Conservation (phyloP, 2,329 filamentous ascomycete genomes). For the Fusarium neocosmosporiellum region DNA sequence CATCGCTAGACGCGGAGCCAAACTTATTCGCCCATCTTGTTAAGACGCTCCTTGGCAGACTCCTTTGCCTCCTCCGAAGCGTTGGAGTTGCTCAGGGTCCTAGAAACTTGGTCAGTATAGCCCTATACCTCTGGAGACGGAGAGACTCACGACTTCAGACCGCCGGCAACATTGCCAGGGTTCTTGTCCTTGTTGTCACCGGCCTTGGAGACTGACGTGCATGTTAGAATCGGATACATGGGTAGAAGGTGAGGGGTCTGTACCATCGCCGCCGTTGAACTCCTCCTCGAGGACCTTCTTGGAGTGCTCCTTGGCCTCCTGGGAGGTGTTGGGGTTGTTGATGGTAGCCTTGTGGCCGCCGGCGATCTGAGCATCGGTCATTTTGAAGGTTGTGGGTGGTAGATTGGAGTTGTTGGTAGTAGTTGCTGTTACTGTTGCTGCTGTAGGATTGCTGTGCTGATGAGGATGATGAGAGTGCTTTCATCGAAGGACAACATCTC, state of each 20-base stretch:
- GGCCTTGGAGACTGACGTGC: constrained; percentile 43
- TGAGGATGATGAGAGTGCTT: not conserved
- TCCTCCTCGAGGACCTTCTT: constrained; percentile 63
- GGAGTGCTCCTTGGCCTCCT: constrained; percentile 67
- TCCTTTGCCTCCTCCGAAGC: constrained; percentile 67
- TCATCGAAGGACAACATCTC: not conserved
- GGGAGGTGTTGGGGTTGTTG: constrained; percentile 66
- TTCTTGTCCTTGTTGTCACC: constrained; percentile 59
- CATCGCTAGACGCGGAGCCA: not conserved
- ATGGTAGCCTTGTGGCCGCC: constrained; percentile 70
- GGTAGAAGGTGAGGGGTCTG: not conserved
- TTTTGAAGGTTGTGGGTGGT: constrained; percentile 46
- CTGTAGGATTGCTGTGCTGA: not conserved
- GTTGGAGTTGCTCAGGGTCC: constrained; percentile 66
- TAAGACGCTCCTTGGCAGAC: constrained; percentile 62
- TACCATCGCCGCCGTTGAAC: constrained; percentile 56
- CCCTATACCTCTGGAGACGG: too few relatives aligned
- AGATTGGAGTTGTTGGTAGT: not conserved
- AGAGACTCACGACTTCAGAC: constrained; percentile 61
- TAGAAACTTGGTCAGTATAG: constrained; percentile 25
- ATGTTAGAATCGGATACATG: not conserved
- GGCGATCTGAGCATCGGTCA: constrained; percentile 63
- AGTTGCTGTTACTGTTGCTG: not conserved
- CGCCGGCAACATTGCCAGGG: constrained; percentile 63
- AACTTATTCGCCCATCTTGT: constrained; percentile 39